Evolutionary conservation across 768 basidiomycete genomes (phyloP).

Genomic region (Termitomyces titanicus): DNA sequence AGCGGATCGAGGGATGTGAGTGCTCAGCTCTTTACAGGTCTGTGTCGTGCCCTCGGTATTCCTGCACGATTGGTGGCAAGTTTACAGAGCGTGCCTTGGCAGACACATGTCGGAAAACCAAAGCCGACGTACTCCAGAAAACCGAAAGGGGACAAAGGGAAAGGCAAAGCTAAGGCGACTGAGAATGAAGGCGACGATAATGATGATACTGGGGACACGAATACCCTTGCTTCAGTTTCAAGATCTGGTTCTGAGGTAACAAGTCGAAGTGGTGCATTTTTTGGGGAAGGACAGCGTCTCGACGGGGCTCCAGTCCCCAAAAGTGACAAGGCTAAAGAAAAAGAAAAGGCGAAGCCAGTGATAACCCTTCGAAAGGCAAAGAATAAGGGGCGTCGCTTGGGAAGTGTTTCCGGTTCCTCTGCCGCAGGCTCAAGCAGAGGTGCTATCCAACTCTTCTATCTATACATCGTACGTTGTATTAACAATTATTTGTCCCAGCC

Average conservation of each 20-base stretch:
- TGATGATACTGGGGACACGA: slow-evolving; percentile 34
- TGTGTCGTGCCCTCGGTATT: slow-evolving; percentile 82
- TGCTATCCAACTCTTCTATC: slow-evolving; percentile 14
- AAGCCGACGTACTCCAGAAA: slow-evolving; percentile 40
- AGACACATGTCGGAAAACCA: slow-evolving; percentile 59
- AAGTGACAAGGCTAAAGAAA: slow-evolving; percentile 52
- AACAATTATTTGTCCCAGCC: slow-evolving; percentile 14
- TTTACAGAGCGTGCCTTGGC: slow-evolving; percentile 91
- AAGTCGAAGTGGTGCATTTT: slow-evolving; percentile 27
- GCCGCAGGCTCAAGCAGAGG: slow-evolving; percentile 16
- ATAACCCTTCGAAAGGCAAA: slow-evolving; percentile 58
- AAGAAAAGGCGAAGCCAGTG: slow-evolving; percentile 51
- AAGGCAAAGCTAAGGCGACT: slow-evolving; percentile 32
- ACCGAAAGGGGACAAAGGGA: slow-evolving; percentile 29
- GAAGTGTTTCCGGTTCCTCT: slow-evolving; percentile 22
- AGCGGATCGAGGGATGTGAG: slow-evolving; percentile 82
- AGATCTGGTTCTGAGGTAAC: slow-evolving; percentile 26
- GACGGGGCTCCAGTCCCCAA: slow-evolving; percentile 34
- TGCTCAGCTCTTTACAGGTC: slow-evolving; percentile 87
- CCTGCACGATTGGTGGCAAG: slow-evolving; percentile 87
- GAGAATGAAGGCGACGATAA: slow-evolving; percentile 27
- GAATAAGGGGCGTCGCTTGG: slow-evolving; percentile 43
- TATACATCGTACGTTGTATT: neutral
- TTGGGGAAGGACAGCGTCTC: slow-evolving; percentile 38
- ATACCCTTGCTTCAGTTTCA: slow-evolving; percentile 17